Evolutionary conservation across 148 eudicot species (phyloP).

Genomic region (Nyssa sinensis): DNA sequence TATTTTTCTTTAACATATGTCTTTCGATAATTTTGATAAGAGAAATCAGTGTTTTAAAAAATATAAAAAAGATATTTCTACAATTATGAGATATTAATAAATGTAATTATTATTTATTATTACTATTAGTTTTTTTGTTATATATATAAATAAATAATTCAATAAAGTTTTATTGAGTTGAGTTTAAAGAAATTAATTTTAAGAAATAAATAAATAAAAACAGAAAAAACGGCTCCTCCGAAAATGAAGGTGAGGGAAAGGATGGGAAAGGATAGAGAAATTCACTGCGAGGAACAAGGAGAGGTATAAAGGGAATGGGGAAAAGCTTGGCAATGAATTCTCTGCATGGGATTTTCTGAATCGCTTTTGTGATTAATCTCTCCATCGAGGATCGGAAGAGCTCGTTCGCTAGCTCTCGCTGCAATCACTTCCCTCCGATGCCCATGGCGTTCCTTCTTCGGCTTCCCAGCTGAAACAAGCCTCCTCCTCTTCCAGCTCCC

Average conservation of each 20-base stretch:
- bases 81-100: too few species aligned
- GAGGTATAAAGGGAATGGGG: conserved; percentile 1
- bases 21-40: too few species aligned
- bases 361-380: neutral
- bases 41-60: too few species aligned
- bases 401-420: neutral
- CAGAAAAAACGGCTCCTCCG: conserved; percentile 5
- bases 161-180: too few species aligned
- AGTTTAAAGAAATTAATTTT: too few species aligned
- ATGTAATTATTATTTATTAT: too few species aligned
- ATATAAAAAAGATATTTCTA: too few species aligned
- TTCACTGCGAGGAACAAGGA: neutral
- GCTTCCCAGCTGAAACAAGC: neutral
- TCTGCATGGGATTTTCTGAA: neutral
- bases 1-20: too few species aligned
- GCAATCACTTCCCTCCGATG: neutral
- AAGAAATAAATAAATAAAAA: neutral
- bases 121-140: too few species aligned
- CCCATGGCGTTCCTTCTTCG: conserved; percentile 10
- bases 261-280: conserved; percentile 4
- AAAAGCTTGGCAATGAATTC: neutral
- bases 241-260: neutral
- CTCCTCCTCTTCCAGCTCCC: neutral
- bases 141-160: too few species aligned
- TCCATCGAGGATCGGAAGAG: neutral